phyloP scores from a whole-genome alignment of 805 yeast species.

The Yamadazyma tumulicola region DNA sequence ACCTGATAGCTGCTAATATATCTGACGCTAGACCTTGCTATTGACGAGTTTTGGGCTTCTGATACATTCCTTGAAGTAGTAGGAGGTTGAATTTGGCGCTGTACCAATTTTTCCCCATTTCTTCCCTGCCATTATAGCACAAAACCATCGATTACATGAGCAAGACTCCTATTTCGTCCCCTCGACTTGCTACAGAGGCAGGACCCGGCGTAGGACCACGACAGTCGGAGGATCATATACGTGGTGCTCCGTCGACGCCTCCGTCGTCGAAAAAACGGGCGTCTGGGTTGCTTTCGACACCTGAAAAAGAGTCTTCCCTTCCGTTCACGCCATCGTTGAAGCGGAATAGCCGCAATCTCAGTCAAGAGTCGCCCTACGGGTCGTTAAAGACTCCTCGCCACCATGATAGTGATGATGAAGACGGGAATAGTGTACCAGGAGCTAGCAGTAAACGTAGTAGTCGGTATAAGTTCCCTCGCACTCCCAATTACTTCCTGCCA shows the following conservation, averaged over 20 bases:
- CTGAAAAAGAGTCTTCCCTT: constrained; percentile 29
- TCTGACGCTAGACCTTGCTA: too few relatives aligned
- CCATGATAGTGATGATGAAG: constrained; percentile 25
- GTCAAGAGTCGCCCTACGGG: constrained; percentile 32
- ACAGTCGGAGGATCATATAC: too few relatives aligned
- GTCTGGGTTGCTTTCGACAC: constrained; percentile 32
- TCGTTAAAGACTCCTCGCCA: constrained; percentile 6
- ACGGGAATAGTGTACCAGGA: background rate
- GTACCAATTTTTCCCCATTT: too few relatives aligned
- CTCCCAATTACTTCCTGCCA: constrained; percentile 39
- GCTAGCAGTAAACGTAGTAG: constrained; percentile 1
- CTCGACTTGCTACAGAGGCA: constrained; percentile 22
- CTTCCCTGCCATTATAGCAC: too few relatives aligned
- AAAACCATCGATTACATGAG: too few relatives aligned
- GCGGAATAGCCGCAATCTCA: constrained; percentile 18
- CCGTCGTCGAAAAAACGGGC: constrained; percentile 22
- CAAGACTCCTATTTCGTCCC: constrained; percentile 33
- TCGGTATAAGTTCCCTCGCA: constrained; percentile 28
- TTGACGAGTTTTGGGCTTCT: too few relatives aligned
- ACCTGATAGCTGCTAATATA: too few relatives aligned
- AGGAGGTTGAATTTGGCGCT: too few relatives aligned
- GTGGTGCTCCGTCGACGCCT: constrained; percentile 25
- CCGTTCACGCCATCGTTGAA: constrained; percentile 41
- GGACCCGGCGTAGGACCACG: constrained; percentile 5
- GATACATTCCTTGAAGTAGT: too few relatives aligned